Evolutionary conservation across 768 basidiomycete species (phyloP).

Genomic region (Nidula microcarpa): DNA sequence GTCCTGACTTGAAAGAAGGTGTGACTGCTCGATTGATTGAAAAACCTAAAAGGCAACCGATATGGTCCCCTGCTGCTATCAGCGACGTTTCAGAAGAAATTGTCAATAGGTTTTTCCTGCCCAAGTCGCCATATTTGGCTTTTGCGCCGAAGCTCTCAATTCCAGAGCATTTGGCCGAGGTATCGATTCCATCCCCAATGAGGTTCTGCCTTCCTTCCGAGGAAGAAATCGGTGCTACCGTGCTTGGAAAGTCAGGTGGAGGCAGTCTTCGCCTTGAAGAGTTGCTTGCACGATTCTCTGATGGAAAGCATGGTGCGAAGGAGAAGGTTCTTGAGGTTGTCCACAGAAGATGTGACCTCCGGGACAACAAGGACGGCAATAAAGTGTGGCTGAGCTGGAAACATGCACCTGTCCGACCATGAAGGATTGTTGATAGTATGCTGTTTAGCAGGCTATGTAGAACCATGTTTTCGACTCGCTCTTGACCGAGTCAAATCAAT

Average conservation of each 20-base stretch:
- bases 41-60: conserved; percentile 46
- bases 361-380: conserved; percentile 58
- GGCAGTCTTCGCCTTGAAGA: conserved; percentile 62
- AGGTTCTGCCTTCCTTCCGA: conserved; percentile 74
- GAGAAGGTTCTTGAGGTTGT: conserved; percentile 81
- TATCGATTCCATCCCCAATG: conserved; percentile 22
- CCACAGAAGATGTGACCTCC: conserved; percentile 58
- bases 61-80: conserved; percentile 69
- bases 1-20: conserved; percentile 80
- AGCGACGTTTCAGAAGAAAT: conserved; percentile 59
- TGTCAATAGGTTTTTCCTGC: conserved; percentile 64
- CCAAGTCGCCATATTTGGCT: conserved; percentile 42
- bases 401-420: conserved; percentile 23
- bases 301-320: conserved; percentile 57
- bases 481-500: no score
- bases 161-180: conserved; percentile 25
- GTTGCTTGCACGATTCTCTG: conserved; percentile 53
- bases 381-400: conserved; percentile 63
- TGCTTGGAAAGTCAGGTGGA: conserved; percentile 64
- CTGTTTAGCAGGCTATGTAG: not conserved
- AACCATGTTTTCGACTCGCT: no score
- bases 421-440: not conserved
- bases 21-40: conserved; percentile 62
- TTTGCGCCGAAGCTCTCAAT: conserved; percentile 42
- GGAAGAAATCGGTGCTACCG: conserved; percentile 60